A percentile compares a stretch with the other conserved stretches of the same genome.
Evolutionary conservation across 2,329 filamentous ascomycete genomes (phyloP).

Genomic region (Leptodontidium sp.): DNA sequence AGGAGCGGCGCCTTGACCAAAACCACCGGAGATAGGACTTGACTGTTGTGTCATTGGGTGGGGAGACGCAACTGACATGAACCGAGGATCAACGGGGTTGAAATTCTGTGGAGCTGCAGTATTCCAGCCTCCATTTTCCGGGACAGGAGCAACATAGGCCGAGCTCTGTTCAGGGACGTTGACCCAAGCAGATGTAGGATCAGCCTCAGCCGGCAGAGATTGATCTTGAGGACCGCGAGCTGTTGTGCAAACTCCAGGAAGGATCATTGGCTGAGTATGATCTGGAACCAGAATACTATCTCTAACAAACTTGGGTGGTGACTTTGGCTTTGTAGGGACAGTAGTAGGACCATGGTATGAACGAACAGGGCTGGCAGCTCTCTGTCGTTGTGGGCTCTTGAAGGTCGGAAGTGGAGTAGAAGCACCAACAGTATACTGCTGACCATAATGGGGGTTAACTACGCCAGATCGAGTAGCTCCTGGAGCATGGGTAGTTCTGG

Average conservation of each 20-base stretch:
- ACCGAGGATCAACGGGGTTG: background rate
- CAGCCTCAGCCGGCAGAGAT: background rate
- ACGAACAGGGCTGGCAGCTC: constrained; percentile 2
- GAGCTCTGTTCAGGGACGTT: background rate
- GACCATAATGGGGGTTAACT: background rate
- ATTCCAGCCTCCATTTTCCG: background rate
- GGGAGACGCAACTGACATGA: background rate
- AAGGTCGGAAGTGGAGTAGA: background rate
- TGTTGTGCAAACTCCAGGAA: background rate
- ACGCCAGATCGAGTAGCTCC: constrained; percentile 7
- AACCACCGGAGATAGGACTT: background rate
- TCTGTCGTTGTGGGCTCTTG: constrained; percentile 1
- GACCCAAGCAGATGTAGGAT: background rate
- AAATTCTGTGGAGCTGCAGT: background rate
- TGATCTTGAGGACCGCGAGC: background rate
- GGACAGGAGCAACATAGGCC: background rate
- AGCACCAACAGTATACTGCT: background rate
- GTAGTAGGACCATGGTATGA: background rate
- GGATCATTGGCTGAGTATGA: background rate
- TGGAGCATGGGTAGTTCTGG: constrained; percentile 7
- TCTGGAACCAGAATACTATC: background rate
- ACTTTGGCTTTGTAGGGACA: background rate
- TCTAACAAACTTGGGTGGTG: constrained; percentile 1
- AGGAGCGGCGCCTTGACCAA: too few species aligned
- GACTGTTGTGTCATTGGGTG: background rate